Conservation (phyloP, 23 red algal genomes). For the Gracilaria caudata region DNA sequence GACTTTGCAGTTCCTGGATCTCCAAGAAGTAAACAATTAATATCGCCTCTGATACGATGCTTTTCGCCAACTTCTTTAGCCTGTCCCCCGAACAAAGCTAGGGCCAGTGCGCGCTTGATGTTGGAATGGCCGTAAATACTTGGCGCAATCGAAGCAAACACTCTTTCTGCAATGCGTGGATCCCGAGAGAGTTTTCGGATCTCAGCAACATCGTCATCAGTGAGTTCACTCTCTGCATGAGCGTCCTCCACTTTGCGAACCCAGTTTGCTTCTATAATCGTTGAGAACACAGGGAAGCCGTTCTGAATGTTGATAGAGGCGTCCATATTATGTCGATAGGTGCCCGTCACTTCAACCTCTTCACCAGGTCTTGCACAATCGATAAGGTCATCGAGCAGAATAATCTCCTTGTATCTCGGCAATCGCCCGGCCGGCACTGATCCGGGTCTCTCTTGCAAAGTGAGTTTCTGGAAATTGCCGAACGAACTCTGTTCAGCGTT, state of each 20-base stretch:
- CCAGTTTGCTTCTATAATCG: conserved; percentile 93
- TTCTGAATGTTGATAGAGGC: conserved; percentile 78
- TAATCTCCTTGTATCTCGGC: conserved; percentile 96
- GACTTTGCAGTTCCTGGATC: conserved; percentile 99
- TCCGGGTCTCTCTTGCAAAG: conserved; percentile 95
- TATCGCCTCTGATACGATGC: conserved; percentile 96
- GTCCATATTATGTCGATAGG: conserved; percentile 94
- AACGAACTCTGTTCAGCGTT: conserved; percentile 91
- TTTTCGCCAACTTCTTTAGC: conserved; percentile 96
- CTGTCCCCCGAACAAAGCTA: conserved; percentile 92
- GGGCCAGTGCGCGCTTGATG: conserved; percentile 94
- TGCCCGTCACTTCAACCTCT: conserved; percentile 94
- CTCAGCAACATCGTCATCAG: conserved; percentile 89
- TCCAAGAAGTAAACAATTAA: conserved; percentile 93
- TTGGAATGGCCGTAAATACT: conserved; percentile 95
- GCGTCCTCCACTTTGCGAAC: conserved; percentile 91
- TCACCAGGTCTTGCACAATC: conserved; percentile 94
- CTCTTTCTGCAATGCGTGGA: conserved; percentile 79
- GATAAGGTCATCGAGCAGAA: conserved; percentile 90
- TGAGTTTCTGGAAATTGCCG: conserved; percentile 97
- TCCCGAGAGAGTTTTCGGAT: conserved; percentile 81
- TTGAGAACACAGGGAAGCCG: conserved; percentile 98
- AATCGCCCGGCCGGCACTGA: conserved; percentile 92
- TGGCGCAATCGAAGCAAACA: conserved; percentile 95
- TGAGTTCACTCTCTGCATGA: conserved; percentile 81